Conservation (phyloP, 768 basidiomycete genomes). For the Polyporus arcularius region DNA sequence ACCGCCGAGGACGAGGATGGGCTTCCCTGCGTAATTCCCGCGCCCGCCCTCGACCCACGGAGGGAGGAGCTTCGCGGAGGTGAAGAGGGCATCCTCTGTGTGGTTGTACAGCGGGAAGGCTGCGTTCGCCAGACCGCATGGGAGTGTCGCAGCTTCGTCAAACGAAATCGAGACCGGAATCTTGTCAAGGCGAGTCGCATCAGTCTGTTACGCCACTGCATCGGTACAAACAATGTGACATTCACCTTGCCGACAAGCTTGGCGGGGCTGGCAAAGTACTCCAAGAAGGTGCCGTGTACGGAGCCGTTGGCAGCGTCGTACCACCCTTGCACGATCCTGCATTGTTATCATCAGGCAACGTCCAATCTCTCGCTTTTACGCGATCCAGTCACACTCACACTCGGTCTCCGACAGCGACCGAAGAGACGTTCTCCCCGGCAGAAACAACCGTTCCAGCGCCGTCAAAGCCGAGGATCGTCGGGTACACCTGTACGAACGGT, state of each 20-base stretch:
- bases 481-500: conserved; percentile 24
- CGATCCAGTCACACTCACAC: conserved; percentile 34
- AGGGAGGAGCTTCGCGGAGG: conserved; percentile 2
- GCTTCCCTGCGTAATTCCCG: conserved; percentile 8
- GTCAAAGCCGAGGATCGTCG: conserved; percentile 23
- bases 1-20: conserved; percentile 32
- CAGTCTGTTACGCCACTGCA: conserved; percentile 2
- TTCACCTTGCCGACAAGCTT: conserved; percentile 26
- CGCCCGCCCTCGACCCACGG: conserved; percentile 17
- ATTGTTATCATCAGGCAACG: background rate
- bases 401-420: conserved; percentile 38
- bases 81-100: background rate
- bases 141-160: conserved; percentile 33
- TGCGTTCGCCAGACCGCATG: conserved; percentile 32
- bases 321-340: conserved; percentile 9
- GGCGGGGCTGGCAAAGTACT: conserved; percentile 27
- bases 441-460: conserved; percentile 23
- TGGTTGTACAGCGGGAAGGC: conserved; percentile 32
- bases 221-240: too few species aligned
- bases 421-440: conserved; percentile 37
- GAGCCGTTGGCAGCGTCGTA: background rate
- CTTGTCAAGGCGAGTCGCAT: conserved; percentile 18
- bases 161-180: conserved; percentile 31
- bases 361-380: too few species aligned
- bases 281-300: conserved; percentile 22